These are phyloP conservation scores for Volvox africanus DNA, from an alignment of 139 green algal genomes.

Conservation along the genomic window DNA sequence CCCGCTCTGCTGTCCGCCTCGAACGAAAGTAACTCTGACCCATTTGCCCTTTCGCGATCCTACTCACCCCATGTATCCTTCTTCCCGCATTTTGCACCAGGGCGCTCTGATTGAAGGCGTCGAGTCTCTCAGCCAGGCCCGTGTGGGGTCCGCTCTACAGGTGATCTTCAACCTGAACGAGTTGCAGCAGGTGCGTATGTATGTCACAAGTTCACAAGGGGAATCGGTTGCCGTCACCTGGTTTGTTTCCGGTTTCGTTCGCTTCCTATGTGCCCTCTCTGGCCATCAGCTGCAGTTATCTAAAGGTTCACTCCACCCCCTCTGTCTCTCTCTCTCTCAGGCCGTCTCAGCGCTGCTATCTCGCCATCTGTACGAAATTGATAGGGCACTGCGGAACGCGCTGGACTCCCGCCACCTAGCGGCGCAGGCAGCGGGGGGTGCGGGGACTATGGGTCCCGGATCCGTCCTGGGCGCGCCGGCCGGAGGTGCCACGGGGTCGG, in stretches of 20 bases:
- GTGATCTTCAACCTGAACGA: conserved; percentile 92
- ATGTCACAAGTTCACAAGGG: not conserved
- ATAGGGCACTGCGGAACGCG: conserved; percentile 61
- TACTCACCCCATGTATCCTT: not conserved
- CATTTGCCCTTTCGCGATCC: too few relatives aligned
- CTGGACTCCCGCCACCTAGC: conserved; percentile 80
- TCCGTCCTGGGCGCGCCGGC: not conserved
- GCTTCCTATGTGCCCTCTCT: too few relatives aligned
- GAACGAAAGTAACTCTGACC: too few relatives aligned
- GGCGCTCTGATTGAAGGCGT: conserved; percentile 81
- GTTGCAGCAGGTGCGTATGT: conserved; percentile 69
- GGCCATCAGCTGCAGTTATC: too few relatives aligned
- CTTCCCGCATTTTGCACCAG: conserved; percentile 50
- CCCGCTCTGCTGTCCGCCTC: too few relatives aligned
- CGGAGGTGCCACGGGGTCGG: not conserved
- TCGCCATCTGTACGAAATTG: conserved; percentile 60
- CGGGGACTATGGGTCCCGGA: conserved; percentile 35
- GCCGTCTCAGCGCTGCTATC: conserved; percentile 63
- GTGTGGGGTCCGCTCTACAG: conserved; percentile 91
- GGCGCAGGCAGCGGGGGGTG: conserved; percentile 23
- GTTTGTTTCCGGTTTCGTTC: too few relatives aligned
- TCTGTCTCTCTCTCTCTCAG: conserved; percentile 38
- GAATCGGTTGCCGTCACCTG: too few relatives aligned
- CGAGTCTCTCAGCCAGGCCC: conserved; percentile 84
- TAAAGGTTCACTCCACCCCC: too few relatives aligned